phyloP scores from a whole-genome alignment of 2,329 filamentous ascomycete genomes.

The Aureobasidium uvarum region DNA sequence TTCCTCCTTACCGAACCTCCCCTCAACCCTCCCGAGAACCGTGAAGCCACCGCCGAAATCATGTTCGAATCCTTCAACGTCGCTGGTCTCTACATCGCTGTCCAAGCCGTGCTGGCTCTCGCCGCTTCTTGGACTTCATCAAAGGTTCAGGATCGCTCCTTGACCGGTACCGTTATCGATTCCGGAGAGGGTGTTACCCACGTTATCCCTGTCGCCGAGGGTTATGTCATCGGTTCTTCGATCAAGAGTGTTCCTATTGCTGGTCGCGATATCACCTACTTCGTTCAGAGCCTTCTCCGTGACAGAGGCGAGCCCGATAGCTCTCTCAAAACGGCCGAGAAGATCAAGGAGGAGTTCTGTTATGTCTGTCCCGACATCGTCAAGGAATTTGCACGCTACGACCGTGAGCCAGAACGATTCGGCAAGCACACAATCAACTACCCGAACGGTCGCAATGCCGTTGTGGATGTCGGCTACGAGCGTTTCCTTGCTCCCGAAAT shows the following conservation, averaged over 20 bases:
- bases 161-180: conserved; percentile 97
- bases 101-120: conserved; percentile 93
- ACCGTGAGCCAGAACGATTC: conserved; percentile 85
- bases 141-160: conserved; percentile 91
- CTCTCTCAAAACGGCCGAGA: conserved; percentile 93
- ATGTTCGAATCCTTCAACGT: conserved; percentile 99
- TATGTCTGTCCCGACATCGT: conserved; percentile 99
- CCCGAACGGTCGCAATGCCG: conserved; percentile 78
- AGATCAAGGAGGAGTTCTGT: conserved; percentile 98
- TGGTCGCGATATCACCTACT: conserved; percentile 97
- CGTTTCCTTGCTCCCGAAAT: conserved; percentile 98
- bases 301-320: conserved; percentile 96
- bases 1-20: conserved; percentile 94
- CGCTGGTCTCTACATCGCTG: conserved; percentile 96
- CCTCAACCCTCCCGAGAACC: conserved; percentile 96
- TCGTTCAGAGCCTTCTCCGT: conserved; percentile 92
- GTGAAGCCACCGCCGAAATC: conserved; percentile 98
- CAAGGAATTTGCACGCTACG: conserved; percentile 94
- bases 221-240: conserved; percentile 97
- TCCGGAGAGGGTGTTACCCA: conserved; percentile 98
- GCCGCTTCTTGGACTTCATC: conserved; percentile 98
- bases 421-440: conserved; percentile 84
- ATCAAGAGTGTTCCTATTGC: conserved; percentile 99
- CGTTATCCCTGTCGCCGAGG: conserved; percentile 97
- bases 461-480: conserved; percentile 94